Evolutionary conservation across 2,329 filamentous ascomycete genomes (phyloP).

Genomic region (Penicillium carneum): DNA sequence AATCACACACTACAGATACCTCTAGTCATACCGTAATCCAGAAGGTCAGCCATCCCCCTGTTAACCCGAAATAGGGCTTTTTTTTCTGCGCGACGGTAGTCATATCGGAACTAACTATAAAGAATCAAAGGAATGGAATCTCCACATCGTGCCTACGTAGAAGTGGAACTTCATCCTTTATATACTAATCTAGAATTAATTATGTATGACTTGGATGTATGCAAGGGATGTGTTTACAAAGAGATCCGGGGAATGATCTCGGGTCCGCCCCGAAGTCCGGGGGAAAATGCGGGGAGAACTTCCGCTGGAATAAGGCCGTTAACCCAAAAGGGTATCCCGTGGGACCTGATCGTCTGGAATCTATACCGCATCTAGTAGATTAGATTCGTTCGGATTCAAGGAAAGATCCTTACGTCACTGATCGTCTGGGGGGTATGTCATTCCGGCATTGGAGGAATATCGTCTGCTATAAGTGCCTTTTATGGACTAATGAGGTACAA

Average conservation of each 20-base stretch:
- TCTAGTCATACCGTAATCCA: slow-evolving; percentile 16
- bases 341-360: not conserved
- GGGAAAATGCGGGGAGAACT: slow-evolving; percentile 8
- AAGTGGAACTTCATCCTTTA: not conserved
- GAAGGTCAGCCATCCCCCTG: slow-evolving; percentile 15
- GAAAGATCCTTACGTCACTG: slow-evolving; percentile 1
- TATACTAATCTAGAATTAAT: not conserved
- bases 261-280: slow-evolving; percentile 11
- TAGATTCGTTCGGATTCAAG: not conserved
- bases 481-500: not conserved
- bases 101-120: not conserved
- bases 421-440: not conserved
- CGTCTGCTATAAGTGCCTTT: not conserved
- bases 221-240: not conserved
- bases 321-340: not conserved
- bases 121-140: not conserved
- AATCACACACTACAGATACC: not conserved
- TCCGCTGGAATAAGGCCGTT: not conserved
- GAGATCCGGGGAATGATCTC: slow-evolving; percentile 1
- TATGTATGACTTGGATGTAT: not conserved
- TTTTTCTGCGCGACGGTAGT: not conserved
- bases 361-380: not conserved
- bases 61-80: slow-evolving; percentile 14
- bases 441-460: not conserved
- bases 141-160: not conserved